These are phyloP conservation scores for Alternaria ethzedia DNA, from an alignment of 2,329 filamentous ascomycete species.

Conservation along the genomic window DNA sequence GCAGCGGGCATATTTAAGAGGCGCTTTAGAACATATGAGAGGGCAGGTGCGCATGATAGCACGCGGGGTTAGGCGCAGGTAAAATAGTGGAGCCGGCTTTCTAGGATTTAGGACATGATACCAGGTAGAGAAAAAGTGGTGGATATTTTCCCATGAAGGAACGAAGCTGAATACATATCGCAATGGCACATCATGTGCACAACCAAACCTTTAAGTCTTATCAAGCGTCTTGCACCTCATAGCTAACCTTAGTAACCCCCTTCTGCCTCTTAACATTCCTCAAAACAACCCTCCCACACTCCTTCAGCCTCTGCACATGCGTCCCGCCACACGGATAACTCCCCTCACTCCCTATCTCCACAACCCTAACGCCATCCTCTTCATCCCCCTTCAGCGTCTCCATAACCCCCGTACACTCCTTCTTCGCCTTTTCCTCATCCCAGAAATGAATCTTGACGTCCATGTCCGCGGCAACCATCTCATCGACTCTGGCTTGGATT, in stretches of 20 bases:
- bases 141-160: background rate
- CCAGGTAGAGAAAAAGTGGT: conserved; percentile 18
- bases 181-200: background rate
- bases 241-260: conserved; percentile 65
- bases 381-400: conserved; percentile 47
- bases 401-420: conserved; percentile 47
- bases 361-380: conserved; percentile 60
- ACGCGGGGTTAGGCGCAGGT: background rate
- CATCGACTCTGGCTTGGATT: conserved; percentile 68
- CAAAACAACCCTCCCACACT: conserved; percentile 67
- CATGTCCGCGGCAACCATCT: conserved; percentile 57
- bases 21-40: background rate
- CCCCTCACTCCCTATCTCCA: conserved; percentile 71
- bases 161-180: background rate
- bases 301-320: conserved; percentile 67
- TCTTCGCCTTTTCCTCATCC: conserved; percentile 66
- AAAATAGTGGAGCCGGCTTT: too few species aligned
- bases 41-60: background rate
- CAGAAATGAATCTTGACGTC: conserved; percentile 66
- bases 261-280: conserved; percentile 71
- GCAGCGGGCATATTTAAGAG: background rate
- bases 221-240: conserved; percentile 41
- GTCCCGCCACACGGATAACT: conserved; percentile 78
- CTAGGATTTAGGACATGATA: conserved; percentile 22
- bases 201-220: too few species aligned